Evolutionary conservation across 441 rosid genomes (phyloP).

Genomic region (Theobroma grandiflorum): DNA sequence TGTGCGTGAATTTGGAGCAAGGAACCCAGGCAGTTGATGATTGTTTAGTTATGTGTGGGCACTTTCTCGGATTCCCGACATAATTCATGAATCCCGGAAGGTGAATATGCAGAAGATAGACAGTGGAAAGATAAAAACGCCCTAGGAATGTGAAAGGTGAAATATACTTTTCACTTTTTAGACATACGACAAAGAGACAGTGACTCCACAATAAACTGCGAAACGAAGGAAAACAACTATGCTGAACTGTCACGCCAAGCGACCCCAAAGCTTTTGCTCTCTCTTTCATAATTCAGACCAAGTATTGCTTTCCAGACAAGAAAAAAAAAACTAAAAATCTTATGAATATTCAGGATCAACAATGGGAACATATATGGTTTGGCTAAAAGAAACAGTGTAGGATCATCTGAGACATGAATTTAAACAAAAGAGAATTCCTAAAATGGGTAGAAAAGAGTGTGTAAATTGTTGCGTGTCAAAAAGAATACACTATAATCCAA

Average conservation of each 20-base stretch:
- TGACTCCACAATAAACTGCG: neutral
- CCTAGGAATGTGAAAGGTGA: neutral
- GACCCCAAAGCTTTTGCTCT: neutral
- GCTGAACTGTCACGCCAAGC: constrained; percentile 5
- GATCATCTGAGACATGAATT: neutral
- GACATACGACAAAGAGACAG: neutral
- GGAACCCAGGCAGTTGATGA: neutral
- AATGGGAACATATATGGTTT: neutral
- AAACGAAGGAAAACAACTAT: neutral
- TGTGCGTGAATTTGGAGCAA: neutral
- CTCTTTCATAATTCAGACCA: neutral
- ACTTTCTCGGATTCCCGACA: constrained; percentile 12
- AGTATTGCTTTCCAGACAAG: neutral
- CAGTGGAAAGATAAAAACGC: neutral
- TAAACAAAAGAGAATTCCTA: neutral
- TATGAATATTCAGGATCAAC: neutral
- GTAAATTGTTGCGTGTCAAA: neutral
- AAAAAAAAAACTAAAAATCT: neutral
- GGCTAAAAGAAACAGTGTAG: neutral
- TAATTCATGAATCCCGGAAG: neutral
- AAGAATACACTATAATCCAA: neutral
- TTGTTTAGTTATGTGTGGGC: neutral
- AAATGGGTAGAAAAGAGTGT: neutral
- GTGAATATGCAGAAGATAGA: neutral
- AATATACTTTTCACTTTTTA: neutral